Base-by-base conservation (phyloP, 1,284 basidiomycete species). In the Leccinum cinnamomeum region DNA sequence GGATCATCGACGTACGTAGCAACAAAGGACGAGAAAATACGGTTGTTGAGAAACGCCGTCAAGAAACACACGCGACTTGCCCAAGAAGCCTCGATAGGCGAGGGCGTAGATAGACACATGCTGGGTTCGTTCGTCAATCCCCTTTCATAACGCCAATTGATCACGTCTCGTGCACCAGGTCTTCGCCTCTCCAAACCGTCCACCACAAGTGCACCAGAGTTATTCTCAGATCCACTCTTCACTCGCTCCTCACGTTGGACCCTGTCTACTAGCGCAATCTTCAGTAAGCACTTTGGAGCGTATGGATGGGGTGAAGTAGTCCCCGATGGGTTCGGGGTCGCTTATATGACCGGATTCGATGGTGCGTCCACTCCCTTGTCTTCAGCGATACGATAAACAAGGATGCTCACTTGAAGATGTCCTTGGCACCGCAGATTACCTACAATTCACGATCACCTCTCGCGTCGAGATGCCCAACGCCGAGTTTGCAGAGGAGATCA, bases 231-330 rank as follows among this genome's bases (percentile, higher is more conserved):
- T 74, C 85, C 90, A 1, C 80, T 95, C 8, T 87, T 85, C 70
- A 77, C 79, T 62, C 82, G 89, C 10, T 84, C 87, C 30, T 86
- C 82, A 54, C 79, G 86, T 64, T 92, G 91, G 91, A 83, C 84
- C 5, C 76, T 93, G 62, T 92, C 90, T 72, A 97, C 94, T n/a
- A 93, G 90, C 48, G 91, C 93, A 23, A 84, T 97, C 59, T 94
- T 91, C 74, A 92, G 90, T 23, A 88, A 88, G 65, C 85, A 90
- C 71, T 89, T 96, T 71, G 81, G 82, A 54, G 87, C 84, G 23
- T 96, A 95, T 77, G 94, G 94, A 37, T 95, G 91, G 89, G 92
- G 92, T 59, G 91, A 92, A 80, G 91, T 94, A 61, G 88, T 91
- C 14, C 86, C 88, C 2, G 84, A 92, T 65, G 91, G 91, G 5